Percentiles rank a stretch among this genome's conserved stretches.
These are phyloP conservation scores for Leishmania braziliensis DNA, from an alignment of 208 protist species.

Conservation along the genomic window DNA sequence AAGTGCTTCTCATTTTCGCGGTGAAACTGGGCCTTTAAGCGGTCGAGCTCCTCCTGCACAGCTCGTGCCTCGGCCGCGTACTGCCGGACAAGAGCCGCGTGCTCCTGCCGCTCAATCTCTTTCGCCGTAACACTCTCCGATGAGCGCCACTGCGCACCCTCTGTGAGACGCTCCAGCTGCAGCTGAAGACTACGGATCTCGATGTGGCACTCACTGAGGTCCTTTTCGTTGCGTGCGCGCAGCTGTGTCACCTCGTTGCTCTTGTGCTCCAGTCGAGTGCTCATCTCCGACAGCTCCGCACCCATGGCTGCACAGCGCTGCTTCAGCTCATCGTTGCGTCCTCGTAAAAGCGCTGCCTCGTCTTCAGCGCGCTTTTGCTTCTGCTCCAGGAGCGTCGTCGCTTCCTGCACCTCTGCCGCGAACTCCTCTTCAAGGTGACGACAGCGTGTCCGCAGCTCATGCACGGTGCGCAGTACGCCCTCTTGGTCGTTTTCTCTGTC, in stretches of 20 bases:
- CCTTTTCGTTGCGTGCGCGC: constrained; percentile 19
- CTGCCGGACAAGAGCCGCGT: constrained; percentile 22
- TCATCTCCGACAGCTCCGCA: constrained; percentile 12
- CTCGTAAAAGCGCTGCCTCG: constrained; percentile 12
- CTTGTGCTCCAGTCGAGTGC: background rate
- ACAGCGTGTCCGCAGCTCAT: constrained; percentile 18
- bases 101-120: constrained; percentile 22
- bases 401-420: constrained; percentile 14
- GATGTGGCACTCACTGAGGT: constrained; percentile 22
- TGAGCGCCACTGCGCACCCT: constrained; percentile 18
- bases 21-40: constrained; percentile 8
- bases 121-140: background rate
- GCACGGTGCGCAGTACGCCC: constrained; percentile 24
- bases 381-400: constrained; percentile 22
- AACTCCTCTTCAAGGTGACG: constrained; percentile 12
- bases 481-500: constrained; percentile 38
- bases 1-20: constrained; percentile 29
- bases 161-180: constrained; percentile 29
- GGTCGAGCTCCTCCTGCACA: constrained; percentile 25
- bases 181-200: constrained; percentile 36
- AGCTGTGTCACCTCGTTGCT: constrained; percentile 15
- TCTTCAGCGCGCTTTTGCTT: constrained; percentile 9
- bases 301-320: constrained; percentile 16
- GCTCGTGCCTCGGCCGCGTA: constrained; percentile 28
- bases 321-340: constrained; percentile 26